Evolutionary conservation across 768 basidiomycete species (phyloP), one percentile per base, ranked within the genome.

Genomic region (Crucibulum laeve): DNA sequence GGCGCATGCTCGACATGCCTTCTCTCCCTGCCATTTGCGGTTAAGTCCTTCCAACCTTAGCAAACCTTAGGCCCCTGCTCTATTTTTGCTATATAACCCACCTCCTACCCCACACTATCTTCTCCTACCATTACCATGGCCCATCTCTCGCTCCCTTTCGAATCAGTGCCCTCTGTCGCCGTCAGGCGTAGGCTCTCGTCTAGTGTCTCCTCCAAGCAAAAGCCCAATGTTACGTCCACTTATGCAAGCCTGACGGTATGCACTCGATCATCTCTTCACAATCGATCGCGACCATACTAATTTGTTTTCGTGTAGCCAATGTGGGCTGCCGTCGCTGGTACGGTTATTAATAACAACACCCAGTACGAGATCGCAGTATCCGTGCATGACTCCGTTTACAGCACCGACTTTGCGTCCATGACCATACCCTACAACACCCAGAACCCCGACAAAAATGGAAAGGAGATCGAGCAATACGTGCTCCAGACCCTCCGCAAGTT

Each of bases 311-410:
- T 56, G 26, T 57, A 91, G 88, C 85, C 88, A 17, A 89, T 91
- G 88, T 91, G 88, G 87, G 86, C 82, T 48, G 89, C 86, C 54
- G 72, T 90, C 39, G 82, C 87, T 3, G 86, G 85, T 30, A 67
- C 65, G 18, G 58, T 79, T 38, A 59, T 81, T 57, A 73, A 80
- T 56, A 77, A 79, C 56, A 77, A 74, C 44, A 75, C 73, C 40
- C 65, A 74, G 44, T 80, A 75, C 46, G 86, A 90, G 63, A 65
- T 91, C 56, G 83, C 87, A 30, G 71, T 90, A 56, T 86, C 87
- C 44, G 71, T 91, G 38, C 88, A 91, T 56, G 89, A 91, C 60
- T 87, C 84, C 13, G 86, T 90, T 58, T 91, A 91, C 61, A 81
- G 73, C 64, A 87, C 87, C 49, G 88, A 91, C 60, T 91, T 80